phyloP scores from a whole-genome alignment of 805 yeast species.

The Hanseniaspora meyeri region DNA sequence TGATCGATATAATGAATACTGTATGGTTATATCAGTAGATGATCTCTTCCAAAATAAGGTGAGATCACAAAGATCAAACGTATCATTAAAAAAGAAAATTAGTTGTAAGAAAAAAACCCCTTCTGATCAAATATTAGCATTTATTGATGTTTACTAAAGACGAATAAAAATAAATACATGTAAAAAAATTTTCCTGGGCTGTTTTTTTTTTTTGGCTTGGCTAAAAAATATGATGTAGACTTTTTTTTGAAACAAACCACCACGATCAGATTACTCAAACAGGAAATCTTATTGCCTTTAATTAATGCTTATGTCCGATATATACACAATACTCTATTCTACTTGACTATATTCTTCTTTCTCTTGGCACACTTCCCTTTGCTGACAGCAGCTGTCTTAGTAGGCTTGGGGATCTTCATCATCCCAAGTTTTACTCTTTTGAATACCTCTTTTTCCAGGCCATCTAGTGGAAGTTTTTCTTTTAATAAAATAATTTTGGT shows the following conservation, averaged over 20 bases:
- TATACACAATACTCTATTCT: no score
- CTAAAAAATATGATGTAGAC: no score
- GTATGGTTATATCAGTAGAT: background rate
- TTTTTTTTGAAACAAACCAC: background rate
- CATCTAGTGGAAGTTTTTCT: background rate
- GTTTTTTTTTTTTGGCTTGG: background rate
- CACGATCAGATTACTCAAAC: background rate
- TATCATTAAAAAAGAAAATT: background rate
- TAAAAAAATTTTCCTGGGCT: no score
- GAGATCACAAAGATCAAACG: background rate
- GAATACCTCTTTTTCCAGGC: background rate
- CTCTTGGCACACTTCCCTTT: constrained; percentile 10
- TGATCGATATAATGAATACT: background rate
- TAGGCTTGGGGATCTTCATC: background rate
- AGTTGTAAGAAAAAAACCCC: no score
- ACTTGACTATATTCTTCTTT: constrained; percentile 4
- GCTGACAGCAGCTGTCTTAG: background rate
- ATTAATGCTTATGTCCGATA: background rate
- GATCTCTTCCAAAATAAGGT: no score
- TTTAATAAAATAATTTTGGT: background rate
- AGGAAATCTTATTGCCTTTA: background rate
- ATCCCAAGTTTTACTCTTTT: background rate
- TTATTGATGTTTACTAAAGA: no score
- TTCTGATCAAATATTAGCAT: no score
- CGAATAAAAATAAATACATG: no score